Percentiles rank a stretch among this genome's conserved stretches.
phyloP scores from a whole-genome alignment of 2,329 filamentous ascomycete genomes.

The Beauveria sp. region DNA sequence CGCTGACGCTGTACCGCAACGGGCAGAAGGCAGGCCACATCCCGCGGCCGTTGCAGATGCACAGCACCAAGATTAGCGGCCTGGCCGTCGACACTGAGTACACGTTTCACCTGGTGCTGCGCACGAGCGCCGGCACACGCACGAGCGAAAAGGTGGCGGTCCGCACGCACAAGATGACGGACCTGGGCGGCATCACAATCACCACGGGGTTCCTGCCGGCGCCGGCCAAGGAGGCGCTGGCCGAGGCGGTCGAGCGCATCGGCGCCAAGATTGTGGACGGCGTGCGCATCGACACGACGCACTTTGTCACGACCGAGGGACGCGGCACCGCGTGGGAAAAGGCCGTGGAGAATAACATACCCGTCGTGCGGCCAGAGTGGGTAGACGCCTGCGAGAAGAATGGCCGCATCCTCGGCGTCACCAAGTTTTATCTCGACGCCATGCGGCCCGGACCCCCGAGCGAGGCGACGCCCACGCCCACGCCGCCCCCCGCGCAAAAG shows the following conservation, averaged over 20 bases:
- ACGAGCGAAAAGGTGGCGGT: constrained; percentile 77
- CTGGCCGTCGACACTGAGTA: constrained; percentile 96
- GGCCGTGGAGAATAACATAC: constrained; percentile 95
- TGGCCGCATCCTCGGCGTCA: constrained; percentile 85
- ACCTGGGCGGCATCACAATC: constrained; percentile 83
- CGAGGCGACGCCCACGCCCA: constrained; percentile 23
- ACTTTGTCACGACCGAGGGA: constrained; percentile 95
- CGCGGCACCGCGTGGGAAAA: constrained; percentile 89
- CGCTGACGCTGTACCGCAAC: constrained; percentile 87
- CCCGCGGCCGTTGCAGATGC: constrained; percentile 75
- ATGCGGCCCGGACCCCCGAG: constrained; percentile 37
- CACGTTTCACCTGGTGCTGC: constrained; percentile 83
- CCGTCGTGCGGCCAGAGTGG: constrained; percentile 95
- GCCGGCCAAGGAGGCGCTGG: constrained; percentile 63
- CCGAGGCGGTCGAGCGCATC: constrained; percentile 72
- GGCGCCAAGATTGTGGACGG: constrained; percentile 85
- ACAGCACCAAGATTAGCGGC: constrained; percentile 93
- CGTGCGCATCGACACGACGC: constrained; percentile 93
- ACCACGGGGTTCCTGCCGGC: constrained; percentile 80
- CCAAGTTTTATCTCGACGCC: constrained; percentile 93
- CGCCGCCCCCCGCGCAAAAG: constrained; percentile 26
- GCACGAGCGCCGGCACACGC: constrained; percentile 83
- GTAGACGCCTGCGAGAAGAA: constrained; percentile 92
- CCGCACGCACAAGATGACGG: constrained; percentile 97
- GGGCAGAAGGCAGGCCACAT: constrained; percentile 95